These are phyloP conservation scores for Podila epicladia DNA, from an alignment of 192 early-diverging fungal species.

Conservation along the genomic window DNA sequence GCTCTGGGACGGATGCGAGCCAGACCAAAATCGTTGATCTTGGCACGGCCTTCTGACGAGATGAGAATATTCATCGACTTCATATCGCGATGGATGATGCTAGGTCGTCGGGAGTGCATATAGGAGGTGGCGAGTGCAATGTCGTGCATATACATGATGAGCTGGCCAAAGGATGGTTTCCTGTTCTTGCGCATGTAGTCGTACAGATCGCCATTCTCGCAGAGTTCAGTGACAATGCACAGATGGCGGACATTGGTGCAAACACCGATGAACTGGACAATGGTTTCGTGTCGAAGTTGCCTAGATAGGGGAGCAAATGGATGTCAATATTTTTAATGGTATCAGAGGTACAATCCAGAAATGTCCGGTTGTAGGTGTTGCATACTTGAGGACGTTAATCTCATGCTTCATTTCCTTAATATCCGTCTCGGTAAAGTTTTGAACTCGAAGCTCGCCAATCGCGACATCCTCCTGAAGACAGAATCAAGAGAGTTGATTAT, in stretches of 20 bases:
- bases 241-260: conserved; percentile 71
- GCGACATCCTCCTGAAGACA: conserved; percentile 66
- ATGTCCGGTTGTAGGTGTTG: not conserved
- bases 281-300: conserved; percentile 80
- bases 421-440: conserved; percentile 74
- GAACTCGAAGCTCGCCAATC: conserved; percentile 74
- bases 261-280: conserved; percentile 78
- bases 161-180: conserved; percentile 70
- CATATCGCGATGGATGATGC: conserved; percentile 79
- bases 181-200: conserved; percentile 74
- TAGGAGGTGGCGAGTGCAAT: conserved; percentile 78
- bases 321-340: not conserved
- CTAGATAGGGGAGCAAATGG: conserved; percentile 25
- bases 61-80: conserved; percentile 84
- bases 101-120: conserved; percentile 75
- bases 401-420: conserved; percentile 80
- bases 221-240: conserved; percentile 80
- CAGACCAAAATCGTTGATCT: conserved; percentile 86
- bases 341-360: not conserved
- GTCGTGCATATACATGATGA: conserved; percentile 81
- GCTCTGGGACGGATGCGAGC: conserved; percentile 77
- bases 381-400: conserved; percentile 77
- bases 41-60: conserved; percentile 69
- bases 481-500: not conserved
- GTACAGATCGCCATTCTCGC: conserved; percentile 78